Conservation (phyloP, 148 eudicot species). For the Nyssa sinensis region DNA sequence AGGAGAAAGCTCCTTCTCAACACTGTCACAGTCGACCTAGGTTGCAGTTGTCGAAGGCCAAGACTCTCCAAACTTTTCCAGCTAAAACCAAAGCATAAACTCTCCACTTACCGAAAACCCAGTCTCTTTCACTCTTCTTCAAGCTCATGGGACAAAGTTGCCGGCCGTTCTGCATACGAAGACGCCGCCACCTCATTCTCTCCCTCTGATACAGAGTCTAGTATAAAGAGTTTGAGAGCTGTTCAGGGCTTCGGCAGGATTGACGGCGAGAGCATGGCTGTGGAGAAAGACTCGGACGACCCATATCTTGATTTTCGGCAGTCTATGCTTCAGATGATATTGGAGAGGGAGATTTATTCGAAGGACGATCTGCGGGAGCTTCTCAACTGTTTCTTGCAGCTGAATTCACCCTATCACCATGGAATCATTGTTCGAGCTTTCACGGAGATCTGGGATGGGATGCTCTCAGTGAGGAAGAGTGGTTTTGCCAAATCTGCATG, state of each 20-base stretch:
- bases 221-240: slow-evolving; percentile 21
- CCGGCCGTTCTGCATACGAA: neutral
- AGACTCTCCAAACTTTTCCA: slow-evolving; percentile 43
- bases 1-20: slow-evolving; percentile 29
- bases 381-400: slow-evolving; percentile 81
- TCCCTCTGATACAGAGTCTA: slow-evolving; percentile 26
- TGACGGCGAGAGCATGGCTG: slow-evolving; percentile 68
- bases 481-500: slow-evolving; percentile 13
- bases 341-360: slow-evolving; percentile 76
- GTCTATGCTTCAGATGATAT: slow-evolving; percentile 91
- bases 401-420: slow-evolving; percentile 74
- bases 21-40: slow-evolving; percentile 40
- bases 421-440: slow-evolving; percentile 76
- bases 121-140: slow-evolving; percentile 16
- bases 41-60: slow-evolving; percentile 48
- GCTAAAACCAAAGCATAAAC: slow-evolving; percentile 18
- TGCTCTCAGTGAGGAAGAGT: slow-evolving; percentile 31
- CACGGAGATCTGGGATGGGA: slow-evolving; percentile 82
- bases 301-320: slow-evolving; percentile 83
- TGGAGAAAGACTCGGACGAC: slow-evolving; percentile 91
- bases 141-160: slow-evolving; percentile 4
- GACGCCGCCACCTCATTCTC: slow-evolving; percentile 29
- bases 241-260: slow-evolving; percentile 55
- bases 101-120: slow-evolving; percentile 4
- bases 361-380: slow-evolving; percentile 72